Base-by-base conservation (phyloP, 768 basidiomycete species). In the Boletus tomentosulus region DNA sequence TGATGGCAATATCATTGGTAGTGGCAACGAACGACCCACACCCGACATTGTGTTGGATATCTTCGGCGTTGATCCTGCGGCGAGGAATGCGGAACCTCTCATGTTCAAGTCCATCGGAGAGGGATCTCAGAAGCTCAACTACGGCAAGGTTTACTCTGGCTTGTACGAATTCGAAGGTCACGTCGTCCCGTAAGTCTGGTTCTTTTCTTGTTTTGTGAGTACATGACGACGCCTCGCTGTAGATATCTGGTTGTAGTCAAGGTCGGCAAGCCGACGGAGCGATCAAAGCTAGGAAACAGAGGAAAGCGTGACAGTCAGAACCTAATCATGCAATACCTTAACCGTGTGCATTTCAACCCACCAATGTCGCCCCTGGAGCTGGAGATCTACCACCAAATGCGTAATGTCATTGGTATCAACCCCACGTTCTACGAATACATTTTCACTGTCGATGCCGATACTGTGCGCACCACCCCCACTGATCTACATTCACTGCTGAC, bases 391-490 rank as follows among this genome's bases (percentile, higher is more conserved):
- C 85, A 86, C 60, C 85, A 86, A 58, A 86, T 86, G 83, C 79
- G 84, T 47, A 84, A 86, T 55, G 82, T 86, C 57, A 85, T 86
- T 52, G 84, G 84, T 9, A 85, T 86, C 43, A 85, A 86, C 50
- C 84, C 84, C 13, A 80, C 83, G n/a, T 86, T 86, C 68, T 86
- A 86, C 62, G 84, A 86, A 67, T 86, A 85, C 67, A 79, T 86
- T 57, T 85, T 86, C 69, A 85, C 83, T 46, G 80, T 86, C 15
- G 84, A 86, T 70, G 84, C 84, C 16, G 85, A 86, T 72, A 83
- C 82, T 1, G 81, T 83, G 47, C 48, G 73, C 66, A n/a, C 3
- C 15, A n/a, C 48, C 22, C 24, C 19, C 28, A 24, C 24, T 11
- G 15, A 19, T 13, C 0, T 48, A 22, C n/a, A 44, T 15, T 13